Conservation (phyloP, 176 grass and related monocot species). For the Aegilops bicornis region DNA sequence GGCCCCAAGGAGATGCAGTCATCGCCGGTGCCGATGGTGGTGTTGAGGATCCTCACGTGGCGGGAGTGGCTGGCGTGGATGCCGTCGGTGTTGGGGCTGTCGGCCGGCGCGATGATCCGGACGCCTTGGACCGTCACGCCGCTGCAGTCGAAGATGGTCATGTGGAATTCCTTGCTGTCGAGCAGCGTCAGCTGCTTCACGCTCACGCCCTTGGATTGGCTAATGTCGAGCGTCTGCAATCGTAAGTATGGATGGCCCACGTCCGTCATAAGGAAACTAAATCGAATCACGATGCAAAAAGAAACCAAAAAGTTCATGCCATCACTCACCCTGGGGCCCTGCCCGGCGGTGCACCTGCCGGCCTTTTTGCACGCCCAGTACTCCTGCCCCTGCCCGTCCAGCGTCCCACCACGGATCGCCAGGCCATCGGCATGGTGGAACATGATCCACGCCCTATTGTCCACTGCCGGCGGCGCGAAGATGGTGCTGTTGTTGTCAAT, state of each 20-base stretch:
- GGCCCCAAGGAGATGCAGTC: slow-evolving; percentile 67
- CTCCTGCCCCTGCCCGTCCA: slow-evolving; percentile 44
- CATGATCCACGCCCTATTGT: slow-evolving; percentile 39
- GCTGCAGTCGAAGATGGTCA: slow-evolving; percentile 47
- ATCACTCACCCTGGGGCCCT: slow-evolving; percentile 41
- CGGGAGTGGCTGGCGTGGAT: slow-evolving; percentile 51
- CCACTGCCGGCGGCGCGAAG: slow-evolving; percentile 39
- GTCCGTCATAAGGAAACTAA: not conserved
- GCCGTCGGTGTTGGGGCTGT: slow-evolving; percentile 80
- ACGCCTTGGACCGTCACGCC: slow-evolving; percentile 37
- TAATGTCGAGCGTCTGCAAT: slow-evolving; percentile 55
- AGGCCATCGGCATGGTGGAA: slow-evolving; percentile 64
- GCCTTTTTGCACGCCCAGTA: slow-evolving; percentile 56
- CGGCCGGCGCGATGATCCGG: slow-evolving; percentile 42
- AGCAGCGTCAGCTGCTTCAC: slow-evolving; percentile 28
- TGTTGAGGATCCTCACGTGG: slow-evolving; percentile 27
- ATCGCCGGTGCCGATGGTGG: slow-evolving; percentile 54
- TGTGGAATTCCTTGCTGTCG: slow-evolving; percentile 57
- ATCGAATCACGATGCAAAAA: not conserved
- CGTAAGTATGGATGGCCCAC: too few species aligned
- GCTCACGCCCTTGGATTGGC: slow-evolving; percentile 43
- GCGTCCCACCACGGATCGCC: slow-evolving; percentile 46
- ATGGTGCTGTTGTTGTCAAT: slow-evolving; percentile 37
- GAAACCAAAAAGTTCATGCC: not conserved
- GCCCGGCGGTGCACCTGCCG: slow-evolving; percentile 26